A percentile compares a stretch with the other conserved stretches of the same genome.
Evolutionary conservation across 495 filamentous ascomycete species (phyloP).

Genomic region (Aspergillus avenaceus): DNA sequence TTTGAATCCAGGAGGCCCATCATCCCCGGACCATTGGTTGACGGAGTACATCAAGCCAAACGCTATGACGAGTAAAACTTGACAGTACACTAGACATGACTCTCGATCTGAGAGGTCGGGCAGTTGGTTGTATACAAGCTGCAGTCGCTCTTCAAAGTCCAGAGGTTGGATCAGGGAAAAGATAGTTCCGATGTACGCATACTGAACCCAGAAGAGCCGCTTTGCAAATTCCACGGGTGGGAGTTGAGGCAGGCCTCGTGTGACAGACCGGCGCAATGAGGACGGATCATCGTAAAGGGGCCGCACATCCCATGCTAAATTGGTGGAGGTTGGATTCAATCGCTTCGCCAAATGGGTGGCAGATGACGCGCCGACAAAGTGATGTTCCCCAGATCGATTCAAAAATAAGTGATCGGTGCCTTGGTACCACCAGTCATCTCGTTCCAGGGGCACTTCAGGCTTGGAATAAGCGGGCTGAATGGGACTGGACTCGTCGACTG

Average conservation of each 20-base stretch:
- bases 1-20: constrained; percentile 47
- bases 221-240: constrained; percentile 43
- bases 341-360: constrained; percentile 33
- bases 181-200: constrained; percentile 49
- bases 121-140: constrained; percentile 33
- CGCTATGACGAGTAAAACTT: constrained; percentile 43
- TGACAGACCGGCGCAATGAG: constrained; percentile 26
- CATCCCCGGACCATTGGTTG: constrained; percentile 46
- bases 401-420: constrained; percentile 33
- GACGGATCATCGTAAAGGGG: constrained; percentile 36
- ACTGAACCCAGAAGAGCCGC: constrained; percentile 44
- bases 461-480: constrained; percentile 11
- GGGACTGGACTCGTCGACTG: constrained; percentile 7
- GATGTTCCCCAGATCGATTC: constrained; percentile 34
- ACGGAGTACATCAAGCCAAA: constrained; percentile 51
- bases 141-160: constrained; percentile 40
- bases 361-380: constrained; percentile 33
- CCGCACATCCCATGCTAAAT: constrained; percentile 37
- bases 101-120: constrained; percentile 30
- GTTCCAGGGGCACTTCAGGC: constrained; percentile 21
- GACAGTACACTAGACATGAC: constrained; percentile 33
- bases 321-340: constrained; percentile 29
- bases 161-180: constrained; percentile 42
- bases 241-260: constrained; percentile 27
- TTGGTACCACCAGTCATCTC: constrained; percentile 40